Conservation (phyloP, 176 grass and related monocot genomes). For the Avena insularis region DNA sequence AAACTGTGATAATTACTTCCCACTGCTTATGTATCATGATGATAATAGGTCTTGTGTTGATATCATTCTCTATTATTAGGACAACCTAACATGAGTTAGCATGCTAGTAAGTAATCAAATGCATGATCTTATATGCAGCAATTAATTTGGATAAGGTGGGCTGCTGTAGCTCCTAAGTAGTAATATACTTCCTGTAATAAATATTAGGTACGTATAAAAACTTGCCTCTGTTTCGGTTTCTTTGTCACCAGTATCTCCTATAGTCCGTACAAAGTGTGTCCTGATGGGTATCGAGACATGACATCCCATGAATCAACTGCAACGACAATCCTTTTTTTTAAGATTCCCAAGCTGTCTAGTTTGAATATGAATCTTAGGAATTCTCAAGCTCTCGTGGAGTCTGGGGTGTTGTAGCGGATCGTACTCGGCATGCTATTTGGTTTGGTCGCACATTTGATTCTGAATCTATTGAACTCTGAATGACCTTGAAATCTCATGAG, state of each 20-base stretch:
- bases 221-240: constrained; percentile 98
- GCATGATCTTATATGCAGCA: constrained; percentile 29
- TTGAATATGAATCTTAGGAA: constrained; percentile 97
- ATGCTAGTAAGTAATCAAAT: constrained; percentile 30
- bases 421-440: background rate
- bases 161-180: constrained; percentile 13
- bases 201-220: constrained; percentile 22
- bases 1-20: background rate
- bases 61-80: constrained; percentile 93
- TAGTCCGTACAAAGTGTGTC: constrained; percentile 86
- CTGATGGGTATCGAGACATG: constrained; percentile 85
- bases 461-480: background rate
- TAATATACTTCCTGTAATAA: background rate
- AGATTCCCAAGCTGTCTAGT: constrained; percentile 95
- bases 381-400: constrained; percentile 28
- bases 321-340: constrained; percentile 91
- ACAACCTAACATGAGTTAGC: constrained; percentile 71
- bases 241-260: constrained; percentile 94
- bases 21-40: no score
- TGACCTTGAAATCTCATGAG: background rate
- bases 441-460: background rate
- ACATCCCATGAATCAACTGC: constrained; percentile 97
- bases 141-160: background rate
- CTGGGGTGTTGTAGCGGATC: no score
- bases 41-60: constrained; percentile 66